Conservation (phyloP, 305 asterid genomes). For the Nicotiana rustica region DNA sequence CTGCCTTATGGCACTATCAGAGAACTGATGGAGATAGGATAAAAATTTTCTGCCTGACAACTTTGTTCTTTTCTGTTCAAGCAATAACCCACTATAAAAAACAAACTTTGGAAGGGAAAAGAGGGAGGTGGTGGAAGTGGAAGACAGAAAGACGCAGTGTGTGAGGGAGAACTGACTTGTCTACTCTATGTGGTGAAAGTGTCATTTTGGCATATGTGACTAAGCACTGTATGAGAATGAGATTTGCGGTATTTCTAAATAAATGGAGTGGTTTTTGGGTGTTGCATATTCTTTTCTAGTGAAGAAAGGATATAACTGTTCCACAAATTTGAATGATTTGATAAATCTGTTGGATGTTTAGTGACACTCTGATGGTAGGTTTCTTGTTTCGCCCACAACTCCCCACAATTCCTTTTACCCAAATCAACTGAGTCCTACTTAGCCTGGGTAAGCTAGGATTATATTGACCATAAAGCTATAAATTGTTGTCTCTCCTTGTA, state of each 20-base stretch:
- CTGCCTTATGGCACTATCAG: background rate
- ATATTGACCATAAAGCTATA: background rate
- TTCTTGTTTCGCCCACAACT: background rate
- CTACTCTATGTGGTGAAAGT: background rate
- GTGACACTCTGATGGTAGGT: background rate
- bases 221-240: background rate
- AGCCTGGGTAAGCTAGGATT: background rate
- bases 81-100: background rate
- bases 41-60: background rate
- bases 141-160: background rate
- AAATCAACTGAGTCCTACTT: conserved; percentile 6
- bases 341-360: background rate
- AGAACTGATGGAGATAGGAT: background rate
- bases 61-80: conserved; percentile 4
- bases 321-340: conserved; percentile 13
- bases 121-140: background rate
- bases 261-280: background rate
- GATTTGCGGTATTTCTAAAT: background rate
- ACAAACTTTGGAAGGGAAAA: background rate
- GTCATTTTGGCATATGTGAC: background rate
- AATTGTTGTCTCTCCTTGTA: background rate
- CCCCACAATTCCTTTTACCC: background rate
- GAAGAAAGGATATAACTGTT: background rate
- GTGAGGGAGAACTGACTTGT: background rate
- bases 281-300: background rate